A percentile compares a stretch with the other conserved stretches of the same genome.
phyloP scores from a whole-genome alignment of 2,329 filamentous ascomycete genomes.

The Pyrenophora graminea region DNA sequence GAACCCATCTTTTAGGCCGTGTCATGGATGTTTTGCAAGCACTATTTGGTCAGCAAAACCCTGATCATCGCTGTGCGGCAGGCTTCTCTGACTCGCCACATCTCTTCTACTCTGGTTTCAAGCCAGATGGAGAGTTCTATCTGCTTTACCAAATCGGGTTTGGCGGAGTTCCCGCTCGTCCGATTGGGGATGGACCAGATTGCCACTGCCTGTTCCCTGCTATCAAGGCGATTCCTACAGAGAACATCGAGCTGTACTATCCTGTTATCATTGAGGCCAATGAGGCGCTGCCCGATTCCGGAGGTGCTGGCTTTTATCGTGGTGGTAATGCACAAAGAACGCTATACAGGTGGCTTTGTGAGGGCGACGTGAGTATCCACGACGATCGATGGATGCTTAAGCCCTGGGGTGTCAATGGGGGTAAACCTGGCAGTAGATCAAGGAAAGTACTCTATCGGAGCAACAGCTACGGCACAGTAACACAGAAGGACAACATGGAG shows the following conservation, averaged over 20 bases:
- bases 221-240: constrained; percentile 57
- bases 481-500: constrained; percentile 42
- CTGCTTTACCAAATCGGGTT: constrained; percentile 58
- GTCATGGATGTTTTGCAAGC: constrained; percentile 57
- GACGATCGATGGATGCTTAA: constrained; percentile 57
- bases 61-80: constrained; percentile 53
- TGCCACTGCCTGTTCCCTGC: constrained; percentile 58
- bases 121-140: constrained; percentile 54
- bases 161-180: constrained; percentile 54
- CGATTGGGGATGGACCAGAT: constrained; percentile 54
- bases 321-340: constrained; percentile 57
- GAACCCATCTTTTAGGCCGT: constrained; percentile 55
- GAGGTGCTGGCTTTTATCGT: constrained; percentile 53
- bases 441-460: constrained; percentile 52
- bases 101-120: constrained; percentile 57
- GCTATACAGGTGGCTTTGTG: constrained; percentile 52
- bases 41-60: constrained; percentile 54
- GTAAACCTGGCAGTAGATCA: constrained; percentile 51
- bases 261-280: constrained; percentile 56
- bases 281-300: constrained; percentile 54
- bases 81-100: constrained; percentile 58
- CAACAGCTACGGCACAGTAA: constrained; percentile 42
- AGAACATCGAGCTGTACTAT: constrained; percentile 55
- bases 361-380: constrained; percentile 54
- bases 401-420: constrained; percentile 55